Conservation (phyloP, 306 rosid genomes). For the Heteromeles arbutifolia region DNA sequence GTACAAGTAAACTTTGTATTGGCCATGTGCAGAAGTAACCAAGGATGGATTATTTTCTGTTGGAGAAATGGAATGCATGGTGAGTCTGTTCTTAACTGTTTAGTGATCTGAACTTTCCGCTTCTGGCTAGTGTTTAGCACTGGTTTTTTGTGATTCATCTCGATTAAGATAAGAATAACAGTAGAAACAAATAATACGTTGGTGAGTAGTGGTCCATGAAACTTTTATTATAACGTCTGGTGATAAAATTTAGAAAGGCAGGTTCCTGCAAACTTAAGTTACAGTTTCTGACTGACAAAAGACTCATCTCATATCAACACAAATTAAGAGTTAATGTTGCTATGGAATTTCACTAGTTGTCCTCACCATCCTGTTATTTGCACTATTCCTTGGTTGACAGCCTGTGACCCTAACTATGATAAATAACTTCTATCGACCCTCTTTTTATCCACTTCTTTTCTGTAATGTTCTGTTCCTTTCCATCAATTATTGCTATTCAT, state of each 20-base stretch:
- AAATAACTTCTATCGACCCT: neutral
- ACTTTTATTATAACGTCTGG: neutral
- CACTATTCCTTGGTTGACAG: neutral
- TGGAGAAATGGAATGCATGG: slow-evolving; percentile 99
- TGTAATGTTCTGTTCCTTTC: neutral
- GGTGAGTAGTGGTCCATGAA: slow-evolving; percentile 1
- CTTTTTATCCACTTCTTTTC: neutral
- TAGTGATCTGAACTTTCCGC: neutral
- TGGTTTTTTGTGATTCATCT: slow-evolving; percentile 11
- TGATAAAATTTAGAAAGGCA: neutral
- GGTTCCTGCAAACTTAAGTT: neutral
- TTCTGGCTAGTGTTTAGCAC: slow-evolving; percentile 6
- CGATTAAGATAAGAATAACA: neutral
- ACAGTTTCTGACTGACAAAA: neutral
- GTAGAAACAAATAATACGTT: neutral
- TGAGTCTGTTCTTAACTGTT: slow-evolving; percentile 36
- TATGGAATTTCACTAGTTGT: neutral
- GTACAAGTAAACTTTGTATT: slow-evolving; percentile 16
- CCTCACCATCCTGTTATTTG: neutral
- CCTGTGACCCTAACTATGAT: neutral
- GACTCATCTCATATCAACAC: neutral
- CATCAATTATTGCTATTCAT: neutral
- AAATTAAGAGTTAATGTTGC: neutral
- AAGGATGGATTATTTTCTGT: slow-evolving; percentile 95
- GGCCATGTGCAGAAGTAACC: slow-evolving; percentile 75